Evolutionary conservation across 495 filamentous ascomycete genomes (phyloP), one percentile per base, ranked within the genome.

Genomic region (Staphylotrichum tortipilum): DNA sequence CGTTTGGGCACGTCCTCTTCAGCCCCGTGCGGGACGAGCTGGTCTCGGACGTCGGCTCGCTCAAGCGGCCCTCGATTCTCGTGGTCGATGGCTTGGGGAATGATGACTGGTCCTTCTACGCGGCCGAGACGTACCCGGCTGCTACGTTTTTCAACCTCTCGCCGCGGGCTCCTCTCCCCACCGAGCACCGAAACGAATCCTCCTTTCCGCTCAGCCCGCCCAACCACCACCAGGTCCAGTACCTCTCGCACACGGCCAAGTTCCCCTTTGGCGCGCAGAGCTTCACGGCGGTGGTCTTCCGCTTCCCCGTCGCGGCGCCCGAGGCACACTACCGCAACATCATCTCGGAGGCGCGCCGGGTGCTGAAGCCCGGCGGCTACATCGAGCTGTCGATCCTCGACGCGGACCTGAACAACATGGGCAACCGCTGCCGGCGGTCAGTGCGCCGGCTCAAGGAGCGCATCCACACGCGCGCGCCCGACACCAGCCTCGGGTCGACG

Each of bases 101-200:
- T 52, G 82, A 92, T 56, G 94, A 99, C 64, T 99, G 94, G 94
- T 95, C 90, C 3, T 97, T 94, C 68, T 98, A 95, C 64, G 90
- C 86, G 42, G 88, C 92, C 12, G 77, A 95, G 62, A 94, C 89
- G 3, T 97, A 98, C 55, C 86, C 87, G 1, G 77, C 77, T 24
- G 86, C 87, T 0, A 85, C 82, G 17, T 83, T 98, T 50, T 95
- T 94, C 74, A 94, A 88, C 59, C 75, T 91, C 26, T 84, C 80
- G 11, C 77, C 79, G 7, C 76, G 72, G 62, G 63, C 65, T 28
- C 68, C 66, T 35, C 50, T 69, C 17, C 60, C 63, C 1, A 44
- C 64, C 38, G 66, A 72, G 14, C 59, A 63, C 35, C 63, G 52
- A 15, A 60, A 30, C 50, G 55, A 64, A 7, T 51, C 65, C 1